A percentile compares a stretch with the other conserved stretches of the same genome.
phyloP scores from a whole-genome alignment of 371 early-diverging fungal species.

The Zopfochytrium polystomum region DNA sequence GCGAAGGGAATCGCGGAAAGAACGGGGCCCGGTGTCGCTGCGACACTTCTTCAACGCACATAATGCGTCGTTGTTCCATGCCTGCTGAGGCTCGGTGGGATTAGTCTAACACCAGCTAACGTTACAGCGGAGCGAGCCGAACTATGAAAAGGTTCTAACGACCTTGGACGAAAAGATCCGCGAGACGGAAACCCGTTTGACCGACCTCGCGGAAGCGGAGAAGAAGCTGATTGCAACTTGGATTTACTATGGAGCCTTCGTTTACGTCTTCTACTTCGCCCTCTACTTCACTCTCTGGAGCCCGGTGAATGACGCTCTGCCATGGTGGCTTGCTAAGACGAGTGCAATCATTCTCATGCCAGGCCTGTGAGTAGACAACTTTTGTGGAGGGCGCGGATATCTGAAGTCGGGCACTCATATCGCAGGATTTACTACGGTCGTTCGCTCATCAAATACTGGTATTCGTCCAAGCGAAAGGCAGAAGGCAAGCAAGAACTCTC shows the following conservation, averaged over 20 bases:
- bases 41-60: too few relatives aligned
- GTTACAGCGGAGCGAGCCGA: constrained; percentile 4
- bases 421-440: constrained; percentile 20
- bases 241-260: constrained; percentile 66
- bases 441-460: constrained; percentile 22
- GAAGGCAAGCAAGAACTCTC: constrained; percentile 36
- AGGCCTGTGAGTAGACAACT: constrained; percentile 45
- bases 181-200: constrained; percentile 4
- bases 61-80: too few relatives aligned
- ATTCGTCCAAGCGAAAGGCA: constrained; percentile 59
- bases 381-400: background rate
- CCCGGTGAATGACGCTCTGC: constrained; percentile 43
- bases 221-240: too few relatives aligned
- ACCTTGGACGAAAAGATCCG: constrained; percentile 13
- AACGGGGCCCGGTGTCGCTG: too few relatives aligned
- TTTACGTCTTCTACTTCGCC: constrained; percentile 62
- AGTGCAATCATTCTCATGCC: constrained; percentile 55
- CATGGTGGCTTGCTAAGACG: constrained; percentile 49
- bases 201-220: constrained; percentile 5
- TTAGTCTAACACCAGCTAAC: too few relatives aligned
- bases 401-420: background rate
- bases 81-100: too few relatives aligned
- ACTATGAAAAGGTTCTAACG: constrained; percentile 16
- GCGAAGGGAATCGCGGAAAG: too few relatives aligned
- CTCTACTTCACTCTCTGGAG: constrained; percentile 55